A percentile compares a stretch with the other conserved stretches of the same genome.
phyloP scores from a whole-genome alignment of 805 yeast genomes.

The Kluyveromyces lactis region DNA sequence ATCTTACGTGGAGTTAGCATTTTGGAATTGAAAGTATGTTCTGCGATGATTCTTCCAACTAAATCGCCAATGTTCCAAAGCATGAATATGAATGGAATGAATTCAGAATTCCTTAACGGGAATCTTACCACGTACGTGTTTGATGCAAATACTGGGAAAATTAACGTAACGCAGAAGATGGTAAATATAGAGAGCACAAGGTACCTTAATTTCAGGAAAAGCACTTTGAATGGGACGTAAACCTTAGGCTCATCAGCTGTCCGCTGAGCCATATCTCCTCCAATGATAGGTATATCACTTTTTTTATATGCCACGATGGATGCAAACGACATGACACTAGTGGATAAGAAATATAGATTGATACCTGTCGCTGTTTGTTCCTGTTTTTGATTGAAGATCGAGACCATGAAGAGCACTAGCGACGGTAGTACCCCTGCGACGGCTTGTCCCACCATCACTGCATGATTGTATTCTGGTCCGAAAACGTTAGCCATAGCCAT shows the following conservation, averaged over 20 bases:
- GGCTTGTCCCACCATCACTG: conserved; percentile 91
- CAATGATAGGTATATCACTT: conserved; percentile 16
- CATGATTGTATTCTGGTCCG: conserved; percentile 76
- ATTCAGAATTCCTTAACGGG: conserved; percentile 32
- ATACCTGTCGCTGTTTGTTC: conserved; percentile 21
- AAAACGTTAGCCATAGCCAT: conserved; percentile 77
- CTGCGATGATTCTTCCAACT: conserved; percentile 67
- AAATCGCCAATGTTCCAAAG: conserved; percentile 90
- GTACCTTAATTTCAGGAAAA: conserved; percentile 55
- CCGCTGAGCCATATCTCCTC: conserved; percentile 3
- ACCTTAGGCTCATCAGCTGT: conserved; percentile 14
- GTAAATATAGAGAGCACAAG: conserved; percentile 65
- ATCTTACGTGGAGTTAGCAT: conserved; percentile 28
- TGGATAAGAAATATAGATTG: conserved; percentile 31
- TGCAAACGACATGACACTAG: conserved; percentile 20
- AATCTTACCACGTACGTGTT: conserved; percentile 40
- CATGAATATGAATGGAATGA: conserved; percentile 70
- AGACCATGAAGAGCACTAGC: conserved; percentile 38
- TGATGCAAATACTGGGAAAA: conserved; percentile 86
- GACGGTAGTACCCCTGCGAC: conserved; percentile 91
- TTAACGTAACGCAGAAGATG: conserved; percentile 63
- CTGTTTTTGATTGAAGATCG: conserved; percentile 41
- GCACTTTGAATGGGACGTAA: conserved; percentile 49
- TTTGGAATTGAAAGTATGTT: conserved; percentile 16
- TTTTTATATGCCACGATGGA: conserved; percentile 19